phyloP scores from a whole-genome alignment of 1,139 yeast species.

The Candida gigantensis region DNA sequence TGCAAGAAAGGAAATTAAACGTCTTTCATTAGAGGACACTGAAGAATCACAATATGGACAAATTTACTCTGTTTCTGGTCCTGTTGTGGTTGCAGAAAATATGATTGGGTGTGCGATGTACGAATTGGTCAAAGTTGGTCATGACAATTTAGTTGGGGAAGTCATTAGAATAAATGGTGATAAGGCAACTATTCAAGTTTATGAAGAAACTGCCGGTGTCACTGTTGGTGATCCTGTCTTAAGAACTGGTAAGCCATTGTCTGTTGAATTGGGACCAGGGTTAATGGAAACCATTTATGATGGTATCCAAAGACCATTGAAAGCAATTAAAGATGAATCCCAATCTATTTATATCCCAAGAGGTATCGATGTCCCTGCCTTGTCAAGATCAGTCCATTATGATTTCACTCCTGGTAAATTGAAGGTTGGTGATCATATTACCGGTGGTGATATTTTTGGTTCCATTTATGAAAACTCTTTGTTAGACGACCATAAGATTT shows the following conservation, averaged over 20 bases:
- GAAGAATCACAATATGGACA: slow-evolving; percentile 81
- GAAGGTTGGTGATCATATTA: slow-evolving; percentile 94
- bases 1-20: slow-evolving; percentile 92
- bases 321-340: slow-evolving; percentile 81
- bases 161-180: slow-evolving; percentile 95
- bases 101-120: slow-evolving; percentile 99
- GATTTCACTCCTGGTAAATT: slow-evolving; percentile 80
- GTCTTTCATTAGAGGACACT: slow-evolving; percentile 76
- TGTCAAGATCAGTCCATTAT: slow-evolving; percentile 77
- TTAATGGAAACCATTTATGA: slow-evolving; percentile 98
- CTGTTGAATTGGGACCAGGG: slow-evolving; percentile 99
- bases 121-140: slow-evolving; percentile 96
- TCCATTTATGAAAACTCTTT: slow-evolving; percentile 91
- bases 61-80: slow-evolving; percentile 94
- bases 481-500: slow-evolving; percentile 86
- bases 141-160: slow-evolving; percentile 95
- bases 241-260: slow-evolving; percentile 96
- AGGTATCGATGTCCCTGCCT: slow-evolving; percentile 96
- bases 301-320: slow-evolving; percentile 98
- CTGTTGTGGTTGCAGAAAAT: slow-evolving; percentile 95
- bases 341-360: slow-evolving; percentile 96
- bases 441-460: slow-evolving; percentile 98
- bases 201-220: slow-evolving; percentile 99
- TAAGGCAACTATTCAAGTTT: slow-evolving; percentile 97
- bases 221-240: slow-evolving; percentile 98